Conservation (phyloP, 148 eudicot genomes). For the Vaccinium myrtillus region DNA sequence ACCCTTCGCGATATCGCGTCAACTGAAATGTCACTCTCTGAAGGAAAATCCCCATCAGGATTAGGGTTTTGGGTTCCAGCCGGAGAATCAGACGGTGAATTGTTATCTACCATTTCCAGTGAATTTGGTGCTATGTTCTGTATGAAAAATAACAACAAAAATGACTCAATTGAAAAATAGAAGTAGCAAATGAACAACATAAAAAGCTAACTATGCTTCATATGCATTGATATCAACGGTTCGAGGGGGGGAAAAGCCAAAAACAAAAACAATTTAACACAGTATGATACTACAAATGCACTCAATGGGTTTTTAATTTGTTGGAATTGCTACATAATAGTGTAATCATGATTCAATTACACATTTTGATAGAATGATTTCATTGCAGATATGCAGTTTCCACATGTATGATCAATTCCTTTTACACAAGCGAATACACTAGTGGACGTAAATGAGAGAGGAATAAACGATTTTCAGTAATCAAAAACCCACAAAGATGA, state of each 20-base stretch:
- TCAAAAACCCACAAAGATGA: background rate
- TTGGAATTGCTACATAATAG: background rate
- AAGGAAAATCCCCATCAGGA: conserved; percentile 28
- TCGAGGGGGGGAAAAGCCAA: background rate
- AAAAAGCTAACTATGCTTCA: background rate
- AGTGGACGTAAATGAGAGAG: background rate
- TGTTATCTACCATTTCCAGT: conserved; percentile 40
- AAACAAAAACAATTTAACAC: background rate
- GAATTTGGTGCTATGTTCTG: conserved; percentile 4
- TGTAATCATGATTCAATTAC: background rate
- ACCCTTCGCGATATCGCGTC: conserved; percentile 46
- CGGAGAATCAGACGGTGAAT: conserved; percentile 29
- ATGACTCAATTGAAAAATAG: background rate
- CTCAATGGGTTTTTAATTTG: background rate
- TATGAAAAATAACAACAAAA: background rate
- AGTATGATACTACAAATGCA: background rate
- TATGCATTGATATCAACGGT: background rate
- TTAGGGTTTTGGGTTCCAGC: conserved; percentile 23
- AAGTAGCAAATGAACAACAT: background rate
- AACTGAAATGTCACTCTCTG: conserved; percentile 32
- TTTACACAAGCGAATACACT: background rate
- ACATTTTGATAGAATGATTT: background rate
- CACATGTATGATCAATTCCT: background rate
- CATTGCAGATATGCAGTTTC: background rate
- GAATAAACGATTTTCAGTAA: background rate